These are phyloP conservation scores for Aspergillus sp. DNA, from an alignment of 2,329 filamentous ascomycete species.

Conservation along the genomic window DNA sequence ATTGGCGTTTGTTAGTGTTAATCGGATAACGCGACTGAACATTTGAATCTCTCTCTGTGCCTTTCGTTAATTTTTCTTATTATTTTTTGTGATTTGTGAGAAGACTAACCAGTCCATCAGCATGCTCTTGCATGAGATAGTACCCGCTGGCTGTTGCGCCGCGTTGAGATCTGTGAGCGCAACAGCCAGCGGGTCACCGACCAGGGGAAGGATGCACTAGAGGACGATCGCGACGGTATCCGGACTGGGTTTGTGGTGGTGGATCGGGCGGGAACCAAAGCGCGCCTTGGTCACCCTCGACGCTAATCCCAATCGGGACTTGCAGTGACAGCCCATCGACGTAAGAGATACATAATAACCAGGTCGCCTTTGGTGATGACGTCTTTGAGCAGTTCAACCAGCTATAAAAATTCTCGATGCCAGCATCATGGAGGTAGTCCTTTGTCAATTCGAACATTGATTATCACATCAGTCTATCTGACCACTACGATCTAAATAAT, in stretches of 20 bases:
- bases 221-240: neutral
- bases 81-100: neutral
- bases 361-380: slow-evolving; percentile 2
- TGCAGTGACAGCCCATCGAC: slow-evolving; percentile 28
- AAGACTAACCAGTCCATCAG: neutral
- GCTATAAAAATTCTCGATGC: neutral
- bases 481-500: neutral
- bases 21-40: neutral
- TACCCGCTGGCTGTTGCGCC: neutral
- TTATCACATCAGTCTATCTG: neutral
- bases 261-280: neutral
- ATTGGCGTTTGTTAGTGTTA: neutral
- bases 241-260: neutral
- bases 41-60: neutral
- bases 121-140: neutral
- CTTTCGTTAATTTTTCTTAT: neutral
- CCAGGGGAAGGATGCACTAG: neutral
- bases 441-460: too few relatives aligned
- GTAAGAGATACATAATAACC: slow-evolving; percentile 22
- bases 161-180: neutral
- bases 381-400: neutral
- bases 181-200: neutral
- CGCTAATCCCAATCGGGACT: slow-evolving; percentile 14
- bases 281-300: neutral
- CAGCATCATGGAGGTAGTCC: neutral